Conservation (phyloP, 441 rosid genomes). For the Breynia disticha region DNA sequence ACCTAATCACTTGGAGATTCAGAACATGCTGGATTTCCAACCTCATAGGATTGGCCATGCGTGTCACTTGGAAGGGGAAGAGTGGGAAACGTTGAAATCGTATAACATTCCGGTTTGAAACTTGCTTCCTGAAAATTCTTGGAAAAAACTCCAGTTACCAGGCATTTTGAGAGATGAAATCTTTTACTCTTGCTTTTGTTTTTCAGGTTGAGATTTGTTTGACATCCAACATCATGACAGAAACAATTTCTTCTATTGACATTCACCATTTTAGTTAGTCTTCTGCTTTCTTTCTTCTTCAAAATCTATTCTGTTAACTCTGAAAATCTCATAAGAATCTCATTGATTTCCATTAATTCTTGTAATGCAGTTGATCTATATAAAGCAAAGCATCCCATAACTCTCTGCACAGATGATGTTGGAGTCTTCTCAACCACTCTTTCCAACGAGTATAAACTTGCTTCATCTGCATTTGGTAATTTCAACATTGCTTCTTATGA, state of each 20-base stretch:
- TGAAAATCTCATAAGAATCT: neutral
- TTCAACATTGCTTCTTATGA: slow-evolving; percentile 8
- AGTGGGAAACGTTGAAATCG: slow-evolving; percentile 56
- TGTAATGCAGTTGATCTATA: slow-evolving; percentile 57
- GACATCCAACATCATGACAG: slow-evolving; percentile 83
- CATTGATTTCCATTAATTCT: neutral
- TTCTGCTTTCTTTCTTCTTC: neutral
- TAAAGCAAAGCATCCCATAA: slow-evolving; percentile 59
- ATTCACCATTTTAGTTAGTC: slow-evolving; percentile 82
- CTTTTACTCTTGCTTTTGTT: neutral
- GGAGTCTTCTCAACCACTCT: slow-evolving; percentile 87
- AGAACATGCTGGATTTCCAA: slow-evolving; percentile 71
- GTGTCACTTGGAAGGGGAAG: slow-evolving; percentile 52
- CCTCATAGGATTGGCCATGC: slow-evolving; percentile 94
- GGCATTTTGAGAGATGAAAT: neutral
- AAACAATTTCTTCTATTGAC: slow-evolving; percentile 66
- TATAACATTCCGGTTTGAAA: slow-evolving; percentile 52
- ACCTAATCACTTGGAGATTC: slow-evolving; percentile 68
- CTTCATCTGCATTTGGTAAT: slow-evolving; percentile 70
- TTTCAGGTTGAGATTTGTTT: slow-evolving; percentile 92
- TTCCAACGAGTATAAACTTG: slow-evolving; percentile 58
- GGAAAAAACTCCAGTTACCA: neutral
- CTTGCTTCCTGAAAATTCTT: neutral
- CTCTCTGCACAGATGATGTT: slow-evolving; percentile 77
- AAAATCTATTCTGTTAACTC: too few species aligned